Percentiles rank a stretch among this genome's conserved stretches.
phyloP scores from a whole-genome alignment of 2,329 filamentous ascomycete species.

The Epichloe sibirici region DNA sequence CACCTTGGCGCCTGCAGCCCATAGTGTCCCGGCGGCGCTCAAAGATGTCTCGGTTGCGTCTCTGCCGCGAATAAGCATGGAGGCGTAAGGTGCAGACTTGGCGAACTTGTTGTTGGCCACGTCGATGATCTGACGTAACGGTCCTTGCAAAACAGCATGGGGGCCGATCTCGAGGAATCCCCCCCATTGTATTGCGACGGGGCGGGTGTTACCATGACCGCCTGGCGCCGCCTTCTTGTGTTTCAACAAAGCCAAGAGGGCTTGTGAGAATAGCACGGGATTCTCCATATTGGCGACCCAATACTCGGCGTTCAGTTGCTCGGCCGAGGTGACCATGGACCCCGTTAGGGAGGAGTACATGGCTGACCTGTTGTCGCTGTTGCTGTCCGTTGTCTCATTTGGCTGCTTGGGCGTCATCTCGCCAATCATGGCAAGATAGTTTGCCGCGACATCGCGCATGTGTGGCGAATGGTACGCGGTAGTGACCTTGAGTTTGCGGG shows the following conservation, averaged over 20 bases:
- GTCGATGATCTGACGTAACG: neutral
- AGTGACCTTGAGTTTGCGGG: constrained; percentile 14
- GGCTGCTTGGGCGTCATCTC: neutral
- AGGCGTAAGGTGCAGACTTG: too few relatives aligned
- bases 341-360: neutral
- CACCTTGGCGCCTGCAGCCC: too few relatives aligned
- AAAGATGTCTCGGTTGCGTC: neutral
- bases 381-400: neutral
- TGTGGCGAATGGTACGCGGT: constrained; percentile 14
- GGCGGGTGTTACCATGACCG: too few relatives aligned
- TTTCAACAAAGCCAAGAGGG: neutral
- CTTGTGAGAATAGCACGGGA: constrained; percentile 14
- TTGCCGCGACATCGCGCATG: constrained; percentile 9
- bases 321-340: neutral
- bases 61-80: neutral
- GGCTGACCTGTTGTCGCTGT: too few relatives aligned
- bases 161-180: constrained; percentile 30
- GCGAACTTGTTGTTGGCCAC: too few relatives aligned
- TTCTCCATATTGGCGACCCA: constrained; percentile 12
- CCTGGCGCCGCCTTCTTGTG: too few relatives aligned
- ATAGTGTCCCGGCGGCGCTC: constrained; percentile 23
- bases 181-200: too few relatives aligned
- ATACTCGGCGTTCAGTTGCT: constrained; percentile 5
- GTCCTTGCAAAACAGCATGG: constrained; percentile 22
- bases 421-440: neutral